Evolutionary conservation across 1,284 basidiomycete species (phyloP).

Genomic region (Sporisorium reilianum): DNA sequence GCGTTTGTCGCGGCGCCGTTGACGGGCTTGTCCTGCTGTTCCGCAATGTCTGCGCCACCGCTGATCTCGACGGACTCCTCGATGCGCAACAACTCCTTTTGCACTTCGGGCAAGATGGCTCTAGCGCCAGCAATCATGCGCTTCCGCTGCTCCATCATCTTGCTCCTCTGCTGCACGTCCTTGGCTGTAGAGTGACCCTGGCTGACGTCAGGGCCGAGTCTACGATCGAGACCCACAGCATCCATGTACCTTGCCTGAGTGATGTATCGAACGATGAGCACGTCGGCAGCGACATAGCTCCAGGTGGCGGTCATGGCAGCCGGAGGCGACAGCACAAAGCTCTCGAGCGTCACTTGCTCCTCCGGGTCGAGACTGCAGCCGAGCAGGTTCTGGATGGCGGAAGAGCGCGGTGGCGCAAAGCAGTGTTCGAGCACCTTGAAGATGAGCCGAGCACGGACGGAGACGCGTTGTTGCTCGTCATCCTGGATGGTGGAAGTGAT

Average conservation of each 20-base stretch:
- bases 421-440: conserved; percentile 51
- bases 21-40: conserved; percentile 2
- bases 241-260: conserved; percentile 60
- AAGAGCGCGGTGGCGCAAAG: conserved; percentile 53
- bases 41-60: conserved; percentile 4
- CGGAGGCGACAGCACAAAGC: conserved; percentile 45
- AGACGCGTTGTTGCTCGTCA: conserved; percentile 36
- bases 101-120: conserved; percentile 53
- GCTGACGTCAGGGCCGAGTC: conserved; percentile 50
- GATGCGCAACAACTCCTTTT: conserved; percentile 51
- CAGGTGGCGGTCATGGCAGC: conserved; percentile 48
- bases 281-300: conserved; percentile 55
- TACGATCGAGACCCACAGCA: conserved; percentile 57
- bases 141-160: conserved; percentile 54
- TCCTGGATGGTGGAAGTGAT: conserved; percentile 33
- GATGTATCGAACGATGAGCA: conserved; percentile 58
- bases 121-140: conserved; percentile 48
- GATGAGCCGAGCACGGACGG: conserved; percentile 43
- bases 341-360: conserved; percentile 47
- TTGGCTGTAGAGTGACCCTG: conserved; percentile 39
- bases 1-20: conserved; percentile 2
- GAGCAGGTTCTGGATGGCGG: conserved; percentile 54
- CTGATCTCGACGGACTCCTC: conserved; percentile 49
- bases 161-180: conserved; percentile 35
- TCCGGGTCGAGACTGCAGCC: conserved; percentile 43